Conservation (phyloP, 306 rosid species). For the Cucurbita pepo region DNA sequence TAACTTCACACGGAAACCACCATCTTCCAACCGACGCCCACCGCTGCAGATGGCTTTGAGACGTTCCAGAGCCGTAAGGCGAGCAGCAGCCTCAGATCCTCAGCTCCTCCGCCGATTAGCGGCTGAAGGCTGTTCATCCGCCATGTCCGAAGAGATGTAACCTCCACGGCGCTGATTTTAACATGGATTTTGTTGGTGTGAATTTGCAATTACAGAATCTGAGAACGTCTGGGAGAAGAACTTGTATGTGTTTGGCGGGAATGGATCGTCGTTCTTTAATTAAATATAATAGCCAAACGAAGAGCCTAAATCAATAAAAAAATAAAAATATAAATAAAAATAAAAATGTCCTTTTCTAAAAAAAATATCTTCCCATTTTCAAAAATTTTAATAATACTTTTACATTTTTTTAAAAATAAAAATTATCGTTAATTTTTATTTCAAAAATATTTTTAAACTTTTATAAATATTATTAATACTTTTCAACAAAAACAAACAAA, state of each 20-base stretch:
- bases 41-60: slow-evolving; percentile 47
- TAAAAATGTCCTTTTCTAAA: too few relatives aligned
- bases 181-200: background rate
- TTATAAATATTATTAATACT: too few relatives aligned
- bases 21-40: slow-evolving; percentile 49
- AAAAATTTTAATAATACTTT: too few relatives aligned
- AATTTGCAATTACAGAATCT: background rate
- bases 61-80: slow-evolving; percentile 54
- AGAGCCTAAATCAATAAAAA: too few relatives aligned
- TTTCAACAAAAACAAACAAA: too few relatives aligned
- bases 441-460: too few relatives aligned
- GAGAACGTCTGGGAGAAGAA: background rate
- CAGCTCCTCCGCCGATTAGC: slow-evolving; percentile 36
- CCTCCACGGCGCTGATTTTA: background rate
- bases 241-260: background rate
- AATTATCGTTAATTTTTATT: too few relatives aligned
- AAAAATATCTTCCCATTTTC: too few relatives aligned
- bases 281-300: too few relatives aligned
- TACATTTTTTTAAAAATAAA: too few relatives aligned
- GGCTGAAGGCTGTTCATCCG: slow-evolving; percentile 34
- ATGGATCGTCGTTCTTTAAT: background rate
- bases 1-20: slow-evolving; percentile 48
- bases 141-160: slow-evolving; percentile 21
- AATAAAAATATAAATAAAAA: too few relatives aligned
- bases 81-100: slow-evolving; percentile 39